Base-by-base conservation (phyloP, 257 asterid species). In the Salvia hispanica region DNA sequence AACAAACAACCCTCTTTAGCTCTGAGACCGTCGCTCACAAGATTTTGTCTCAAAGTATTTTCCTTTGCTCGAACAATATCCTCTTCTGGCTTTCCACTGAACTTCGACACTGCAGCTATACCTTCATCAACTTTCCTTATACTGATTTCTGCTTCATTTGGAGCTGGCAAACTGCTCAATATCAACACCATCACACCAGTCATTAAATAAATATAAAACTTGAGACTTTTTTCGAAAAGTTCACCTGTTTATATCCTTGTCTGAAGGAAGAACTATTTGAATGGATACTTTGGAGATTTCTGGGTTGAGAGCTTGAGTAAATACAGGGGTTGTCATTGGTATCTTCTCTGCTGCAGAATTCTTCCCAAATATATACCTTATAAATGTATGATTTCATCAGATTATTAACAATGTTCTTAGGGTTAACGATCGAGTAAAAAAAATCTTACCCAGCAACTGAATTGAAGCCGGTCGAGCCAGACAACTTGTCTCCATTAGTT, bases 321-420 rank as follows among this genome's bases (percentile, higher is more conserved):
- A 88, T 65, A 89, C 98, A 2, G 98, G 98, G 13, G 98, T 82
- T 6, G 98, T 89, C 97, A 90, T 90, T 6, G 91, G 83, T 78
- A 92, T 92, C 79, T 90, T 92, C 88, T 92, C 97, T 2, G 64
- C 73, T 0, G 86, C 64, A 6, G 96, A 67, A 66, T 92, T 89
- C 86, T 90, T 86, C 73, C 97, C 98, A 77, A 92, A 89, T 62
- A 92, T 90, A 61, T 89, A 89, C 80, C 98, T 92, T 62, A 42
- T 36, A 39, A 7, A 64, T 71, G 58, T 13, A 62, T 10, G 15
- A 6, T 3, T 50, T 48, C 6, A 62, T 69, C 71, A 62, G 47
- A 59, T 39, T 9, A 71, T 37, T 56, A 16, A 33, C 72, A 28
- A 58, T 33, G 2, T 48, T 37, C 71, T 21, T 21, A 21, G 25